Base-by-base conservation (phyloP, 352 stramenopile genomes). In the Pythium guiyangense region DNA sequence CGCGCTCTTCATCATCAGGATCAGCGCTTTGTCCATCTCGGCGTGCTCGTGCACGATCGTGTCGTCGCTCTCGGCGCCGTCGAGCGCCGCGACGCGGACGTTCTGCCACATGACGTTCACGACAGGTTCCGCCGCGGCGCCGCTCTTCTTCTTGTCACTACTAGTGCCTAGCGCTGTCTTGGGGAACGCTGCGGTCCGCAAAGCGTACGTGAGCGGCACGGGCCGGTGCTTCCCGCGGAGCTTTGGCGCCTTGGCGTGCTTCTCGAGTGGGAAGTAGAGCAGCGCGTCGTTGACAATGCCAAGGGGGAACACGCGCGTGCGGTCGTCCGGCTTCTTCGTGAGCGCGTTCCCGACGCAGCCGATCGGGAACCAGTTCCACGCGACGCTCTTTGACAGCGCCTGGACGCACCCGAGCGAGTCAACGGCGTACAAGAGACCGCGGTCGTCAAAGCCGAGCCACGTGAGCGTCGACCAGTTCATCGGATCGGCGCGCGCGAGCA, bases 1-100 rank as follows among this genome's bases (percentile, higher is more conserved):
- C 25, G 80, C 80, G 6, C 66, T 74, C 57, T 94, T 90, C 79
- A 94, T 88, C 69, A 92, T 88, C 11, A 94, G 52, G 53, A 94
- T 88, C 27, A 94, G 63, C 1, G 77, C 59, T 66, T 94, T 94
- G 59, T 94, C 84, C 74, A 90, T 88, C 50, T 88, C 82, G 25
- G 84, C 84, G 43, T 92, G 74, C 18, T 90, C 79, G 2, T 72
- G 67, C 2, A 91, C 73, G 5, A 84, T 52, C 0, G 65, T 56
- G 12, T 69, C 50, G 2, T 57, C 59, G n/a, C 29, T 34, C 15
- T 66, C 58, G 26, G 45, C 31, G 17, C 68, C 64, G 11, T 80
- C 70, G 31, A 80, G 74, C 0, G 63, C 73, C 12, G 66, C 66
- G 8, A 86, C 64, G 15, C 73, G 75, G 20, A 84, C 70, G 39